A percentile compares a stretch with the other conserved stretches of the same genome.
These are phyloP conservation scores for Bonia amplexicaulis DNA, from an alignment of 176 grass and related monocot species.

Conservation along the genomic window DNA sequence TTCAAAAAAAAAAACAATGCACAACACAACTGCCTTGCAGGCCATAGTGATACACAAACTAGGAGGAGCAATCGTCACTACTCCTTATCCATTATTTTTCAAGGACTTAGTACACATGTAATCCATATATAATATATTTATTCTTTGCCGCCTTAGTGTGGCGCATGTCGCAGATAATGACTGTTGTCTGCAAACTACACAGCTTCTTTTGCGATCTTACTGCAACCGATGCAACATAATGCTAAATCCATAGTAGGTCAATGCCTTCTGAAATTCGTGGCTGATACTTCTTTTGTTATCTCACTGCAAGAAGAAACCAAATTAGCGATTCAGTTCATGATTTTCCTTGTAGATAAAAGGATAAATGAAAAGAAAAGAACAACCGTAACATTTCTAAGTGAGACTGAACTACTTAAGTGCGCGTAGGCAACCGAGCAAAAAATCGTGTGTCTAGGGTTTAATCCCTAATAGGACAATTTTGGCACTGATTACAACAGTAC, in stretches of 20 bases:
- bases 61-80: not conserved
- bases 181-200: not conserved
- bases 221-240: not conserved
- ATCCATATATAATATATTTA: not conserved
- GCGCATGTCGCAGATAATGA: not conserved
- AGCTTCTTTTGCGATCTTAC: not conserved
- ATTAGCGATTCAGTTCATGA: not conserved
- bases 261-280: not conserved
- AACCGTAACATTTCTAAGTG: not conserved
- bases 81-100: not conserved
- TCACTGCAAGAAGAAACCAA: slow-evolving; percentile 33
- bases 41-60: not conserved
- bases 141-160: not conserved
- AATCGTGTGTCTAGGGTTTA: not conserved
- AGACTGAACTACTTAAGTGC: not conserved
- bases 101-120: not conserved
- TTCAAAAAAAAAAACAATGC: not conserved
- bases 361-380: not conserved
- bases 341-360: not conserved
- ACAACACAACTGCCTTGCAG: not conserved
- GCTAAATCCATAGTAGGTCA: not conserved
- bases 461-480: not conserved
- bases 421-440: not conserved
- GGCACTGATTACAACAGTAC: not conserved
- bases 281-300: not conserved